phyloP scores from a whole-genome alignment of 495 filamentous ascomycete species.

The Neurospora sp. region DNA sequence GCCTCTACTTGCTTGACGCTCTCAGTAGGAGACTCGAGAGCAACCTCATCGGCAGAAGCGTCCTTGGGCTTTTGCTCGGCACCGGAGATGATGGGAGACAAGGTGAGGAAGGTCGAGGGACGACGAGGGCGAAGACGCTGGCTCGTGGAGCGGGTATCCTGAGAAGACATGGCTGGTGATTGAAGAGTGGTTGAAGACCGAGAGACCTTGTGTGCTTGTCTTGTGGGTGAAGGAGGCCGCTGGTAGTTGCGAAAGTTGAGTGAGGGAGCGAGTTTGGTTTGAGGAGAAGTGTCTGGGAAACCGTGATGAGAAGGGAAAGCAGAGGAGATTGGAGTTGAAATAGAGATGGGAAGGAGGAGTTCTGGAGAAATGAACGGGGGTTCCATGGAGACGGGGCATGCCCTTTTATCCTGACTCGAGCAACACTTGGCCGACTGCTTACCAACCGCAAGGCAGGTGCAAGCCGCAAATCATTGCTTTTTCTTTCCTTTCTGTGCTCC shows the following conservation, averaged over 20 bases:
- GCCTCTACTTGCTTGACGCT: slow-evolving; percentile 1
- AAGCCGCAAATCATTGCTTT: not conserved
- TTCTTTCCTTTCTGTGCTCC: not conserved
- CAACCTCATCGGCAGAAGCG: not conserved
- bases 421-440: not conserved
- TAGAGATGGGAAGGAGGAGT: not conserved
- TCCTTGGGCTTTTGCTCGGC: slow-evolving; percentile 2
- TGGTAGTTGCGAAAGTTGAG: not conserved
- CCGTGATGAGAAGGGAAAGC: not conserved
- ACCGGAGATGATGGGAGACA: slow-evolving; percentile 33
- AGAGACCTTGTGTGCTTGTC: not conserved
- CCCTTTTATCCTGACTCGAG: not conserved
- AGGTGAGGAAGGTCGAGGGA: slow-evolving; percentile 31
- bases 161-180: not conserved
- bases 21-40: slow-evolving; percentile 9
- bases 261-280: not conserved
- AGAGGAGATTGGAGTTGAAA: not conserved
- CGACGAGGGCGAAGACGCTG: slow-evolving; percentile 12
- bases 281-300: not conserved
- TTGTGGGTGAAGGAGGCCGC: not conserved
- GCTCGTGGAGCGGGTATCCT: not conserved
- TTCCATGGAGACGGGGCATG: not conserved
- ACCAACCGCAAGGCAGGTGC: not conserved
- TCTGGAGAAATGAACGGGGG: not conserved
- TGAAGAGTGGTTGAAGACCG: not conserved